Percentiles rank a stretch among this genome's conserved stretches.
phyloP scores from a whole-genome alignment of 2,329 filamentous ascomycete species.

The Biscogniauxia sp. region DNA sequence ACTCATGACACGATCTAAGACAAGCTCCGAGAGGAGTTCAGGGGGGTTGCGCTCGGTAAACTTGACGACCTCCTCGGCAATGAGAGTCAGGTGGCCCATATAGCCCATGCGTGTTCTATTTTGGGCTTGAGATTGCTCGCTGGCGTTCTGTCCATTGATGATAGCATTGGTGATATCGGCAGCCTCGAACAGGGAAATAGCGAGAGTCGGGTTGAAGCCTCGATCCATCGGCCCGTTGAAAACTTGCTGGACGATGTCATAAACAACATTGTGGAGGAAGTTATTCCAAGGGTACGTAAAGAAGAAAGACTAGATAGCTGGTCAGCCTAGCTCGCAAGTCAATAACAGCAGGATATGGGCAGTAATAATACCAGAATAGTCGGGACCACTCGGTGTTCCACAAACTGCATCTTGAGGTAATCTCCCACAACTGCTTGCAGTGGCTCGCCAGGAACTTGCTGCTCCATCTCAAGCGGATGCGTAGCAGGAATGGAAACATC shows the following conservation, averaged over 20 bases:
- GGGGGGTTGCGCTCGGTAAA: slow-evolving; percentile 93
- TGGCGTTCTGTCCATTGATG: slow-evolving; percentile 82
- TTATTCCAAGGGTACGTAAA: slow-evolving; percentile 99
- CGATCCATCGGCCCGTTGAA: slow-evolving; percentile 98
- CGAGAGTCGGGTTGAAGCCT: slow-evolving; percentile 85
- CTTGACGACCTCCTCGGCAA: slow-evolving; percentile 97
- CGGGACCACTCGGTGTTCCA: slow-evolving; percentile 89
- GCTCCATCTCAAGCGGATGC: slow-evolving; percentile 14
- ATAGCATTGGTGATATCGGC: slow-evolving; percentile 89
- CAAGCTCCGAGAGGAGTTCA: slow-evolving; percentile 77
- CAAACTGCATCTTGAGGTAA: slow-evolving; percentile 92
- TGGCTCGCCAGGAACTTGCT: slow-evolving; percentile 17
- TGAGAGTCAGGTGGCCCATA: slow-evolving; percentile 93
- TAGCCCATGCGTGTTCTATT: slow-evolving; percentile 92
- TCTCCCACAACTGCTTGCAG: slow-evolving; percentile 82
- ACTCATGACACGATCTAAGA: slow-evolving; percentile 85
- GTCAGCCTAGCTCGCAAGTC: slow-evolving; percentile 14
- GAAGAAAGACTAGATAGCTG: slow-evolving; percentile 74
- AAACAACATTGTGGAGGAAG: slow-evolving; percentile 97
- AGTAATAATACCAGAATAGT: slow-evolving; percentile 75
- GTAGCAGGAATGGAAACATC: slow-evolving; percentile 30
- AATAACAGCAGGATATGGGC: not conserved
- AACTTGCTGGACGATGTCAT: slow-evolving; percentile 97
- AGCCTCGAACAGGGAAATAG: slow-evolving; percentile 88
- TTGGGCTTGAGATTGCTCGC: slow-evolving; percentile 79